Base-by-base conservation (phyloP, 208 protist species). In the Herpetomonas tarakana region DNA sequence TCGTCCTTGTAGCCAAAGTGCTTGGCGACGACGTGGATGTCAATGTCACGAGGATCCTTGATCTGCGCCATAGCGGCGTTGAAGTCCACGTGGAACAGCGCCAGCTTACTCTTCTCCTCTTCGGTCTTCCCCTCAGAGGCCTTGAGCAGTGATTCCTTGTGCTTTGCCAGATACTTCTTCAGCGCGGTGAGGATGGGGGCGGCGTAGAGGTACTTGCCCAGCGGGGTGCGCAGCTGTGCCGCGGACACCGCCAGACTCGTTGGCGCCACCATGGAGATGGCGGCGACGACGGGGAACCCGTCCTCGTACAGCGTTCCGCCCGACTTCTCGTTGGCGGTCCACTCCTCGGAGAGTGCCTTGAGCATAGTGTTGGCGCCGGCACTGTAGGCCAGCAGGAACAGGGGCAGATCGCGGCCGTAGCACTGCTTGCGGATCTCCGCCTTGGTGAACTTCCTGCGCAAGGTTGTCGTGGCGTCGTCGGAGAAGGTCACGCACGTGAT, bases 341-440 rank as follows among this genome's bases (percentile, higher is more conserved):
- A 71, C 51, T 79, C 71, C 56, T 83, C 71, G 21, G 64, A 67
- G 12, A 83, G 2, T 25, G 58, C 55, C 26, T 72, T 71, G 47
- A 65, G 65, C 22, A 78, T 28, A n/a, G 63, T 62, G 16, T 30
- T 53, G 19, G 64, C 77, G 53, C 77, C 77, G 22, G 63, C 26
- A 29, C 68, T 71, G 60, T 75, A 79, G 24, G 71, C 77, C 29
- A 83, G 22, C 28, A 54, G 63, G 24, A 71, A 44, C 1, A 76
- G 9, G 2, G 77, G 77, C 38, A 73, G 39, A 31, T 22, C 2
- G 41, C 1, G 38, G 3, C 52, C 58, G 30, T 65, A 66, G n/a
- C 47, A 31, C 21, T 56, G 41, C 27, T 53, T 26, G 19, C 7
- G 24, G 6, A 58, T 44, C 25, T 11, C 11, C 22, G 52, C 18